Evolutionary conservation across 202 grass and related monocot genomes (phyloP).

Genomic region (Setaria italica): DNA sequence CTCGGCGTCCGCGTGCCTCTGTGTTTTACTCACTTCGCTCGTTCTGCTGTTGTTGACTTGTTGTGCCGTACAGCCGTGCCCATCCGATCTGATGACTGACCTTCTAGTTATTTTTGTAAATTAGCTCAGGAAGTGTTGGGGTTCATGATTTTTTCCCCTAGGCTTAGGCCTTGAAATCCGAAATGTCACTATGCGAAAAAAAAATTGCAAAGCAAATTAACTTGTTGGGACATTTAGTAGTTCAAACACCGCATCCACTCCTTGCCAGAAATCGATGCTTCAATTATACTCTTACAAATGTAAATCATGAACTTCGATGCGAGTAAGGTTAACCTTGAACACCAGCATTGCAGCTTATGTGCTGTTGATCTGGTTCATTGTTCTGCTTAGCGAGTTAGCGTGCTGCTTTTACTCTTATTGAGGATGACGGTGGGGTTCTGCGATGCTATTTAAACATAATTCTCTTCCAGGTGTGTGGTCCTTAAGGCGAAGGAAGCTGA

Average conservation of each 20-base stretch:
- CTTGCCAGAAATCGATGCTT: not conserved
- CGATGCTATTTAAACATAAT: not conserved
- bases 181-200: not conserved
- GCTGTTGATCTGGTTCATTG: constrained; percentile 18
- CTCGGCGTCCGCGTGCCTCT: not conserved
- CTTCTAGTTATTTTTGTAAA: not conserved
- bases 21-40: not conserved
- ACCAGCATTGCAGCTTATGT: not conserved
- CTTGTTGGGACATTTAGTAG: not conserved
- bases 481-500: constrained; percentile 78
- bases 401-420: not conserved
- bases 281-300: not conserved
- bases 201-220: not conserved
- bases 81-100: constrained; percentile 10
- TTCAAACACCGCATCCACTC: not conserved
- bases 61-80: not conserved
- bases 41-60: not conserved
- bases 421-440: not conserved
- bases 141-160: not conserved
- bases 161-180: not conserved
- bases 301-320: not conserved
- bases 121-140: not conserved
- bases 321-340: constrained; percentile 15
- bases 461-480: constrained; percentile 60
- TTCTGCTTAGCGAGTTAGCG: not conserved